Conservation (phyloP, 768 basidiomycete species). For the Suillus tomentosus region DNA sequence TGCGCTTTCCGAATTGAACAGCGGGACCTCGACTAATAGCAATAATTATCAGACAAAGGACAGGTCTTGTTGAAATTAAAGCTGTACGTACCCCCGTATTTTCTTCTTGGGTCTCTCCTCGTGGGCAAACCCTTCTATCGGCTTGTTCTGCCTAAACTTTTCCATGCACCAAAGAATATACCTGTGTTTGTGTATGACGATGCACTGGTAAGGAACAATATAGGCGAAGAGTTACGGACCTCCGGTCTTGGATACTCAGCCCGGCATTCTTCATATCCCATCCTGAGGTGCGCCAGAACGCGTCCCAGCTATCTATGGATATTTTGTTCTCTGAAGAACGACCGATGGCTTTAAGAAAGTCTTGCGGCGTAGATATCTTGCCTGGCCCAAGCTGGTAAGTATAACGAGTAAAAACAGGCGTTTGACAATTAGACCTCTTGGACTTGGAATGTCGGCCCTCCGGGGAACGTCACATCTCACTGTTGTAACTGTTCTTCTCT, state of each 20-base stretch:
- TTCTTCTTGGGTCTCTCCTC: slow-evolving; percentile 72
- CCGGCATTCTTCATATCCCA: slow-evolving; percentile 64
- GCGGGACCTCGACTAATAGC: slow-evolving; percentile 66
- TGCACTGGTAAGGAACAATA: slow-evolving; percentile 11
- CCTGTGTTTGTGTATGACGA: slow-evolving; percentile 37
- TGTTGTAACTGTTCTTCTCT: slow-evolving; percentile 29
- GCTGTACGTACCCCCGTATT: slow-evolving; percentile 67
- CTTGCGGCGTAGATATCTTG: slow-evolving; percentile 54
- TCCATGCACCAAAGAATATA: slow-evolving; percentile 88
- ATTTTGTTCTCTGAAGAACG: slow-evolving; percentile 67
- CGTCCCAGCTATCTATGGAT: slow-evolving; percentile 65
- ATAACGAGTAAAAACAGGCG: background rate
- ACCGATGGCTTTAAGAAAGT: slow-evolving; percentile 76
- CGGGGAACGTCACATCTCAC: slow-evolving; percentile 11
- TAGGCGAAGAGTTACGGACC: slow-evolving; percentile 43
- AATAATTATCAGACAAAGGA: slow-evolving; percentile 1
- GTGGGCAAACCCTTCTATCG: slow-evolving; percentile 63
- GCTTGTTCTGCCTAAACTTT: slow-evolving; percentile 63
- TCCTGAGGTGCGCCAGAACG: slow-evolving; percentile 66
- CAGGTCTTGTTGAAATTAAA: background rate
- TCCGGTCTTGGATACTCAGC: slow-evolving; percentile 65
- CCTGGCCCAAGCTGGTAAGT: slow-evolving; percentile 36
- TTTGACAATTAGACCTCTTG: slow-evolving; percentile 22
- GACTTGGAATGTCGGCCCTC: slow-evolving; percentile 22
- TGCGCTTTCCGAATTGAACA: slow-evolving; percentile 72